Evolutionary conservation across 2,329 filamentous ascomycete species (phyloP), one percentile per base, ranked within the genome.

Genomic region (Rhinocladiella similis): DNA sequence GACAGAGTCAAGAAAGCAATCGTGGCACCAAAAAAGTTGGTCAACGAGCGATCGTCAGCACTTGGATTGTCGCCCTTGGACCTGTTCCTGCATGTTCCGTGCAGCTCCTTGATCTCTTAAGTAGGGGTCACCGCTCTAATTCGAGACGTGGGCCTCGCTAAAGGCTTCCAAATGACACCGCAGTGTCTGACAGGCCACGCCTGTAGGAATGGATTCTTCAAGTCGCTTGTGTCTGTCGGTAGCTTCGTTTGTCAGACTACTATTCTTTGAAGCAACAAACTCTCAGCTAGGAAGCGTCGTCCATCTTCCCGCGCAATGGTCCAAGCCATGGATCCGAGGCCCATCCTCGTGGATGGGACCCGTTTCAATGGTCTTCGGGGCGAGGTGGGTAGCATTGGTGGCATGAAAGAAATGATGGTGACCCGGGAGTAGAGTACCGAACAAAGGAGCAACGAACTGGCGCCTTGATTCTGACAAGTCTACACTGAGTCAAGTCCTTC

Each of bases 1-100:
- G 19, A 43, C 22, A 51, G 48, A 56, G 39, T 29, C 43, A 46
- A 46, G 43, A 47, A 7, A 49, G 41, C 38, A 58, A 47, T 61
- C 52, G 51, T 57, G 55, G 50, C 51, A 49, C 35, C 52, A 51
- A 58, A 33, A 33, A 52, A 42, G 51, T 48, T 51, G 55, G 50
- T 47, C 18, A 35, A 47, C 41, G 7, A 48, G 33, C 43, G 59
- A 62, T 62, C 59, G 59, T 62, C 59, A 59, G 50, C 59, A 57
- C 38, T 59, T 57, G 42, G 46, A 56, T 36, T 56, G 43, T 58
- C 42, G 52, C 47, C 49, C 48, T 50, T 22, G 47, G 39, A 56
- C 43, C 27, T 54, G 59, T 62, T 62, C 59, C 59, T 62, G 59
- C 59, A 57, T 57, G 35, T 53, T 38, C 47, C 50, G 48, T 52